Evolutionary conservation across 2,329 filamentous ascomycete genomes (phyloP), one percentile per base, ranked within the genome.

Genomic region (Drechmeria coniospora): DNA sequence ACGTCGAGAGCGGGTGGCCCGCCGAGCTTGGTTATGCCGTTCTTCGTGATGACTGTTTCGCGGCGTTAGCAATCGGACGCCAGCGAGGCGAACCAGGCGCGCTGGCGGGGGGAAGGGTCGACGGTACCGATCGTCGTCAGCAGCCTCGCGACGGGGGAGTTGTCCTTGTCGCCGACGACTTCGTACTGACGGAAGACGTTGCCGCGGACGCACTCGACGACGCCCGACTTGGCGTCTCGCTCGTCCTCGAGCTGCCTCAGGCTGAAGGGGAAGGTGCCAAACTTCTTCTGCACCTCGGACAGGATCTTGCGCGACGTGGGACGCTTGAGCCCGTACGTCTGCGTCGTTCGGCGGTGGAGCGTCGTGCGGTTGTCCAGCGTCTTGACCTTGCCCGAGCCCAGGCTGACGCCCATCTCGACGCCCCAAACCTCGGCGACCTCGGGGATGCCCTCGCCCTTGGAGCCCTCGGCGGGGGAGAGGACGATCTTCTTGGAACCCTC

Each of bases 401-500:
- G 63, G 57, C 80, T 90, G 50, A 98, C 73, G 43, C 87, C 87
- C 51, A 94, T 74, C 67, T 98, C 90, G 30, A 98, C 82, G 56
- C 90, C 90, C 90, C 90, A 98, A 35, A 92, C 86, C 53, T 98
- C 90, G 41, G 82, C 79, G 32, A 92, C 61, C 48, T 92, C 87
- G 32, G 90, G 80, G 32, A 74, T 57, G 47, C 90, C 90, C 36
- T 98, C 90, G 32, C 87, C 87, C 63, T 84, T 92, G 50, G 79
- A 74, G 39, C 82, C 82, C 46, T 94, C 84, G 28, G 75, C 71
- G 19, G 84, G 80, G 15, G 83, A 70, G 32, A 98, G 65, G 41
- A 98, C 90, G 49, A 98, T 93, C 74, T 94, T 95, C 76, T 94
- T 94, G 66, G 79, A 53, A 46, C 81, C 80, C 64, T 98, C 90